Conservation (phyloP, 2,329 filamentous ascomycete genomes). For the Chaetomium sp. region DNA sequence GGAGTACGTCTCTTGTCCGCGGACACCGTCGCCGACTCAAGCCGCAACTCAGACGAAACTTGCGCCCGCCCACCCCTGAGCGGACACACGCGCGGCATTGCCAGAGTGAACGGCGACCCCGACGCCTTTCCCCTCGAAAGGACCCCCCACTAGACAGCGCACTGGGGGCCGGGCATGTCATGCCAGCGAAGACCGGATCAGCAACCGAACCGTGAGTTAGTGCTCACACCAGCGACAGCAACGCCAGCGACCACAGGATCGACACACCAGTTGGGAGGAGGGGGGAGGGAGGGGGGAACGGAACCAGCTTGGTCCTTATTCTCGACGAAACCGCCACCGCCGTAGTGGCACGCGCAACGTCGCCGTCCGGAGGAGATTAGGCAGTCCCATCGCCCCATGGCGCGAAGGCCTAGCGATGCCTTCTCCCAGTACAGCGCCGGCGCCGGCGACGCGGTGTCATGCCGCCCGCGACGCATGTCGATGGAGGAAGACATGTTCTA, state of each 20-base stretch:
- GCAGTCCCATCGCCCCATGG: slow-evolving; percentile 25
- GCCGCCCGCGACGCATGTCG: slow-evolving; percentile 34
- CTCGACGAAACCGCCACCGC: slow-evolving; percentile 11
- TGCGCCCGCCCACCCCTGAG: too few relatives aligned
- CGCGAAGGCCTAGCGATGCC: slow-evolving; percentile 24
- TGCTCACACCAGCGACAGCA: slow-evolving; percentile 2
- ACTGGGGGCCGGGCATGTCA: slow-evolving; percentile 12
- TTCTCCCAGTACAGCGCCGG: slow-evolving; percentile 29
- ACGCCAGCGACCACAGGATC: neutral
- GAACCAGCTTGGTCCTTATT: slow-evolving; percentile 8
- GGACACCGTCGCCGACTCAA: neutral
- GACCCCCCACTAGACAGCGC: neutral
- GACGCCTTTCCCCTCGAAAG: neutral
- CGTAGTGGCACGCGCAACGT: slow-evolving; percentile 4
- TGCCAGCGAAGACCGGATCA: slow-evolving; percentile 11
- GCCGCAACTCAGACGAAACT: too few relatives aligned
- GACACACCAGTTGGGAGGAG: slow-evolving; percentile 8
- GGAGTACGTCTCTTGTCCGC: neutral
- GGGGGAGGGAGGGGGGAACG: slow-evolving; percentile 16
- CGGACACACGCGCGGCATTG: neutral
- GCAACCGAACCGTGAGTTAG: slow-evolving; percentile 9
- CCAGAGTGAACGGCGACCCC: neutral
- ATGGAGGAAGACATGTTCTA: slow-evolving; percentile 52
- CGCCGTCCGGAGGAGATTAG: slow-evolving; percentile 4
- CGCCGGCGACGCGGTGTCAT: slow-evolving; percentile 37